Percentiles rank a stretch among this genome's conserved stretches.
These are phyloP conservation scores for Crucihimalaya himalaica DNA, from an alignment of 345 rosid species.

Conservation along the genomic window DNA sequence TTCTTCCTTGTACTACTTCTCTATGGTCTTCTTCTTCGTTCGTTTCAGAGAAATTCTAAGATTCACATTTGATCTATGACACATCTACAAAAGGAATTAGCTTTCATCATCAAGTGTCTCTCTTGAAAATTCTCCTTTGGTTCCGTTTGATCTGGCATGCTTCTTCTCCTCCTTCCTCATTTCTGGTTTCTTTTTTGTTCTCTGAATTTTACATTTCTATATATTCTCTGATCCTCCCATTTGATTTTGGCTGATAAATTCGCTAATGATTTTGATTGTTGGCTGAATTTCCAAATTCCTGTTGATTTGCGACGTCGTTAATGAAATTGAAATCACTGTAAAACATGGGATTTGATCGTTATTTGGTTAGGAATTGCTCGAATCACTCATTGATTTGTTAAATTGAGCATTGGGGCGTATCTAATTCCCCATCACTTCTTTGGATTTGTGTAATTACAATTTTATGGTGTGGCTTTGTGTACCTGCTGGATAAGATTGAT, in stretches of 20 bases:
- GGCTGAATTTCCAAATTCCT: neutral
- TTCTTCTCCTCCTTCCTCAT: constrained; percentile 22
- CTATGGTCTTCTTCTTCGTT: constrained; percentile 31
- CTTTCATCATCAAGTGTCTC: constrained; percentile 20
- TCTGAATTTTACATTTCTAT: constrained; percentile 1
- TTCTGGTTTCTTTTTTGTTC: neutral
- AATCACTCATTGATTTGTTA: constrained; percentile 5
- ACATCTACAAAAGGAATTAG: constrained; percentile 2
- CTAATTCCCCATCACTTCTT: neutral
- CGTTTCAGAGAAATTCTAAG: constrained; percentile 31
- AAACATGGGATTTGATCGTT: neutral
- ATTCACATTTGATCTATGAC: constrained; percentile 38
- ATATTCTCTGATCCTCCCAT: neutral
- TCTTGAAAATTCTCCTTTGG: constrained; percentile 9
- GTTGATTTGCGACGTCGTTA: constrained; percentile 14
- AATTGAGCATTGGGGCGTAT: constrained; percentile 7
- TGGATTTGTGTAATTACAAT: constrained; percentile 1
- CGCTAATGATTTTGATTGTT: neutral
- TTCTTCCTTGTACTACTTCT: constrained; percentile 17
- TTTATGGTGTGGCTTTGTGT: constrained; percentile 12
- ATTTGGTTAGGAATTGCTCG: neutral
- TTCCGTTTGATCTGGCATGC: constrained; percentile 37
- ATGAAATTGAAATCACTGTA: neutral
- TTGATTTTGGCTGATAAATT: neutral
- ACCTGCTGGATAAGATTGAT: constrained; percentile 3